Evolutionary conservation across 371 early-diverging fungal species (phyloP), one percentile per base, ranked within the genome.

Genomic region (Syncephalastrum racemosum): DNA sequence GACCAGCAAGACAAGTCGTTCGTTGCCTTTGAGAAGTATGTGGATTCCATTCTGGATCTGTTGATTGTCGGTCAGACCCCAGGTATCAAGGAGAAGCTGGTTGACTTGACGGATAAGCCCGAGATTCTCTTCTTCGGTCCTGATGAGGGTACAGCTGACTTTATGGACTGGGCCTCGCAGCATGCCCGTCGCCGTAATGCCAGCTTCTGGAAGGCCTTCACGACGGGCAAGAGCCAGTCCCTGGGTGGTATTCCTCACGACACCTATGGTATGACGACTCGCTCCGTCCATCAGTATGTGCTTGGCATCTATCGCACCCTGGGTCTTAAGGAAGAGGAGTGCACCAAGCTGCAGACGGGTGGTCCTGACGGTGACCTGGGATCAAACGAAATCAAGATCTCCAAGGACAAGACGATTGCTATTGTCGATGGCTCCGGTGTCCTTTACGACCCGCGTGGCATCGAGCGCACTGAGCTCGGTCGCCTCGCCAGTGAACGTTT

Each of bases 71-170:
- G 98, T 40, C 76, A 92, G 63, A 86, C 89, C n/a, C 93, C 93
- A 10, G 97, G 97, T 40, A 97, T 96, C 79, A 96, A 98, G 86
- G 96, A 98, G 70, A 87, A 84, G 49, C 86, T 98, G 64, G 92
- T 96, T 18, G 98, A 98, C 66, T 74, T 84, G 36, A 84, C 91
- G 60, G 89, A 86, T 56, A 90, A 93, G 73, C 89, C 90, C 42
- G 98, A 98, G 76, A 98, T 98, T 59, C 78, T 98, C 36, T 98
- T 98, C 87, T 95, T 97, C 73, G 98, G 98, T 20, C 98, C 98
- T 39, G 98, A 98, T 71, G 98, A 98, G 72, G 98, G 98, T 53
- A 98, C 98, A 4, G 98, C 98, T 48, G 97, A 95, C 41, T 94
- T 83, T 70, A 98, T 98, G 96, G 98, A 98, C 83, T 98, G 98